phyloP scores from a whole-genome alignment of 805 yeast species.

The Yarrowia phangngaensis region DNA sequence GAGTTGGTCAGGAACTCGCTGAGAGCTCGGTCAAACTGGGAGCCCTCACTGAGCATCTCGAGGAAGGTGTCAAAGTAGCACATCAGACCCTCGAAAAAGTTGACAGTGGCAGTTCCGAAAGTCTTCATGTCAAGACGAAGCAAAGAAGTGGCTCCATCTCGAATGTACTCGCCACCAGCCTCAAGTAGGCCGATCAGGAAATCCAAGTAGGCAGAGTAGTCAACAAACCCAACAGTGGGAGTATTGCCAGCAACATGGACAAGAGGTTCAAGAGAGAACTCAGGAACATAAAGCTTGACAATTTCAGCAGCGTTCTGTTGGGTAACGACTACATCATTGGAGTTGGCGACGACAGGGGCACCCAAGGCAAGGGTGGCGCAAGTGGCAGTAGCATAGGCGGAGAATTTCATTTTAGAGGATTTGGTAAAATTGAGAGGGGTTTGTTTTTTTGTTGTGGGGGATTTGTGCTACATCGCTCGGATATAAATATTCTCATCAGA shows the following conservation, averaged over 20 bases:
- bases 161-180: constrained; percentile 20
- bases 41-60: constrained; percentile 8
- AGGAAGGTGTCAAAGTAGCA: constrained; percentile 24
- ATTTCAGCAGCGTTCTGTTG: constrained; percentile 18
- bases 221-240: constrained; percentile 14
- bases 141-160: constrained; percentile 13
- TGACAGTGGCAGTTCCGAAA: constrained; percentile 10
- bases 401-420: constrained; percentile 10
- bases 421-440: too few relatives aligned
- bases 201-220: constrained; percentile 22
- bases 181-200: constrained; percentile 24
- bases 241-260: neutral
- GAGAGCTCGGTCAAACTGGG: constrained; percentile 23
- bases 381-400: constrained; percentile 9
- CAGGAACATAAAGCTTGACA: constrained; percentile 22
- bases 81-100: constrained; percentile 22
- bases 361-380: constrained; percentile 4
- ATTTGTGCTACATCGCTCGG: too few relatives aligned
- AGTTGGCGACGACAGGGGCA: constrained; percentile 6
- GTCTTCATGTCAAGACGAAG: constrained; percentile 19
- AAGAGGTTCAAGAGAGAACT: constrained; percentile 7
- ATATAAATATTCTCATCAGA: too few relatives aligned
- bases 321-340: constrained; percentile 1
- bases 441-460: too few relatives aligned
- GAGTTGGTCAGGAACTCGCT: constrained; percentile 22